Evolutionary conservation across 1,139 yeast genomes (phyloP).

Genomic region (Wickerhamiella pararugosa): DNA sequence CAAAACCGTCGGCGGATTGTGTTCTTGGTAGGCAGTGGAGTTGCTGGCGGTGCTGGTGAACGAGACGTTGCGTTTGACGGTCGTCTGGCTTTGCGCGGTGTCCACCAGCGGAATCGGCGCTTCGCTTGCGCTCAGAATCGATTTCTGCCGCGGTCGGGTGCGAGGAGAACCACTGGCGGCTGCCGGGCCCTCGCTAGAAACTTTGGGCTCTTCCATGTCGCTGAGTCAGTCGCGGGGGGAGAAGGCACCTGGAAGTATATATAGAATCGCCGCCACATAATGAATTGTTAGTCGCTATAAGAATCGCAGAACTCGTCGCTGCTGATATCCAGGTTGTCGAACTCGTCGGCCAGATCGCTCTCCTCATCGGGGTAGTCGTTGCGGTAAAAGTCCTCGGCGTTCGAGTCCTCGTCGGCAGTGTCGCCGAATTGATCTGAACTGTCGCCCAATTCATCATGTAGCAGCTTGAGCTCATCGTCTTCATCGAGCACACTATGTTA

Average conservation of each 20-base stretch:
- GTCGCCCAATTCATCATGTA: conserved; percentile 33
- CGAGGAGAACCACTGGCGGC: too few relatives aligned
- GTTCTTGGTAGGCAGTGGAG: conserved; percentile 17
- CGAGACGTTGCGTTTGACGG: conserved; percentile 14
- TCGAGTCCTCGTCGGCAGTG: conserved; percentile 50
- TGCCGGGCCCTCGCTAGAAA: too few relatives aligned
- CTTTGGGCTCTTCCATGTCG: too few relatives aligned
- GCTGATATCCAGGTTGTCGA: conserved; percentile 9
- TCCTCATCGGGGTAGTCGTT: conserved; percentile 95
- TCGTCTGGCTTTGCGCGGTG: background rate
- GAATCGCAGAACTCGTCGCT: conserved; percentile 1
- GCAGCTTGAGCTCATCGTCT: conserved; percentile 35
- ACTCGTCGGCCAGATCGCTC: conserved; percentile 8
- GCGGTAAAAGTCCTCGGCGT: conserved; percentile 80
- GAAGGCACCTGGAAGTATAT: too few relatives aligned
- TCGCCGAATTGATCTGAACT: conserved; percentile 30
- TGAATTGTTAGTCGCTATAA: background rate
- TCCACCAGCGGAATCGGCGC: too few relatives aligned
- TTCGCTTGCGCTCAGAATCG: too few relatives aligned
- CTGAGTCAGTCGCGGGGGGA: too few relatives aligned
- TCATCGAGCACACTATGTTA: conserved; percentile 32
- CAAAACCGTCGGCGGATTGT: conserved; percentile 17
- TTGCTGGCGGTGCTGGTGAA: conserved; percentile 12
- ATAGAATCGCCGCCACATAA: too few relatives aligned
- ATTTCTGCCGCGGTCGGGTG: too few relatives aligned